Evolutionary conservation across 2,329 filamentous ascomycete species (phyloP).

Genomic region (Talaromyces rugulosus): DNA sequence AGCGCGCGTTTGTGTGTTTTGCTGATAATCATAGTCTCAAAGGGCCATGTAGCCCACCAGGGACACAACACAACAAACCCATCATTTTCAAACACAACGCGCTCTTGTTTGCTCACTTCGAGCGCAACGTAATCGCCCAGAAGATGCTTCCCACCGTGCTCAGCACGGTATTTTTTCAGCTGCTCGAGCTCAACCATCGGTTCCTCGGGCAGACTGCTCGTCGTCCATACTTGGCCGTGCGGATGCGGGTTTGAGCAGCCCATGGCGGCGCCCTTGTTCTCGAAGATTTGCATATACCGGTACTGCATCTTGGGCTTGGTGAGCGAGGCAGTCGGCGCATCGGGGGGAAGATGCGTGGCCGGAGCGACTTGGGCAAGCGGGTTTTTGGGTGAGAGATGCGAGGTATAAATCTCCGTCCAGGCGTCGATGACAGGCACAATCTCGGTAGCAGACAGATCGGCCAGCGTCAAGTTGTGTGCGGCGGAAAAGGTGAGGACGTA

Average conservation of each 20-base stretch:
- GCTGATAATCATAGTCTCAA: slow-evolving; percentile 85
- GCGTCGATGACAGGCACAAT: slow-evolving; percentile 81
- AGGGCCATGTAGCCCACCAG: slow-evolving; percentile 98
- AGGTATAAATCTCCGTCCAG: slow-evolving; percentile 86
- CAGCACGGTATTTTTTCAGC: slow-evolving; percentile 69
- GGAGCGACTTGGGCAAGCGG: slow-evolving; percentile 52
- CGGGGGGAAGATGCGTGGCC: slow-evolving; percentile 45
- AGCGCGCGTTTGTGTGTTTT: slow-evolving; percentile 80
- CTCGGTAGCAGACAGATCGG: slow-evolving; percentile 73
- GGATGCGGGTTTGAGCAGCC: slow-evolving; percentile 98
- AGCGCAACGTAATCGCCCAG: slow-evolving; percentile 82
- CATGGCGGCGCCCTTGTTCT: slow-evolving; percentile 98
- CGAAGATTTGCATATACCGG: slow-evolving; percentile 98
- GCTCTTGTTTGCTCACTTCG: slow-evolving; percentile 75
- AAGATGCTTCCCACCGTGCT: slow-evolving; percentile 70
- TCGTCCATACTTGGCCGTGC: slow-evolving; percentile 95
- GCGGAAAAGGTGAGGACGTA: slow-evolving; percentile 95
- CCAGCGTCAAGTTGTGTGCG: slow-evolving; percentile 84
- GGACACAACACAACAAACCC: slow-evolving; percentile 84
- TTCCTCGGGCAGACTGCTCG: slow-evolving; percentile 85
- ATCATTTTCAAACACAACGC: slow-evolving; percentile 83
- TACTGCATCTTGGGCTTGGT: slow-evolving; percentile 68
- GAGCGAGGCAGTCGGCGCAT: slow-evolving; percentile 42
- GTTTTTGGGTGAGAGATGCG: slow-evolving; percentile 70
- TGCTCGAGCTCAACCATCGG: slow-evolving; percentile 73